phyloP scores from a whole-genome alignment of 2,329 filamentous ascomycete genomes.

The Pseudogymnoascus sp. region DNA sequence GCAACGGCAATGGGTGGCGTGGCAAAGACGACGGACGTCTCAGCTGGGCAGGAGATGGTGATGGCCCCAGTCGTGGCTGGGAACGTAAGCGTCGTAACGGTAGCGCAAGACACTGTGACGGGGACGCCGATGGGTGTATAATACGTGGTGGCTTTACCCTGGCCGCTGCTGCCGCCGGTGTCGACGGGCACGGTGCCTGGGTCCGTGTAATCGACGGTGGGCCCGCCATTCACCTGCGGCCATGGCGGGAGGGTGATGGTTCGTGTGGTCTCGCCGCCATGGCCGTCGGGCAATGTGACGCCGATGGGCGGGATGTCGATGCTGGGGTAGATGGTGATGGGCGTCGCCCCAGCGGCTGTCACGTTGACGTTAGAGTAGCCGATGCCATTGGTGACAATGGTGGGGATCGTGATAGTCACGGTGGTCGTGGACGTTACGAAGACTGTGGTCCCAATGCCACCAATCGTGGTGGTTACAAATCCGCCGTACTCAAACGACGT shows the following conservation, averaged over 20 bases:
- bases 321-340: conserved; percentile 14
- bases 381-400: not conserved
- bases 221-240: conserved; percentile 14
- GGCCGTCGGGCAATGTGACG: conserved; percentile 15
- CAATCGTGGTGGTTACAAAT: not conserved
- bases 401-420: not conserved
- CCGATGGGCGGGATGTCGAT: conserved; percentile 13
- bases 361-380: not conserved
- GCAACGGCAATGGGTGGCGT: conserved; percentile 8
- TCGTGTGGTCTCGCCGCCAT: conserved; percentile 14
- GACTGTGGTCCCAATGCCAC: not conserved
- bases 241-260: conserved; percentile 18
- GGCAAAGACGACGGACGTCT: conserved; percentile 11
- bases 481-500: conserved; percentile 17
- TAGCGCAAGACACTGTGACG: conserved; percentile 12
- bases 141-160: not conserved
- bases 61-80: not conserved
- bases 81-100: conserved; percentile 15
- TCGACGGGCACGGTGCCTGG: conserved; percentile 9
- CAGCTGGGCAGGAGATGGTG: conserved; percentile 12
- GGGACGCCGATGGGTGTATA: not conserved
- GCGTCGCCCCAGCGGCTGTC: not conserved
- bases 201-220: not conserved
- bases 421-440: not conserved
- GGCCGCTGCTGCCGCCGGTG: not conserved